These are phyloP conservation scores for Daldinia grandis DNA, from an alignment of 495 filamentous ascomycete species.

Conservation along the genomic window DNA sequence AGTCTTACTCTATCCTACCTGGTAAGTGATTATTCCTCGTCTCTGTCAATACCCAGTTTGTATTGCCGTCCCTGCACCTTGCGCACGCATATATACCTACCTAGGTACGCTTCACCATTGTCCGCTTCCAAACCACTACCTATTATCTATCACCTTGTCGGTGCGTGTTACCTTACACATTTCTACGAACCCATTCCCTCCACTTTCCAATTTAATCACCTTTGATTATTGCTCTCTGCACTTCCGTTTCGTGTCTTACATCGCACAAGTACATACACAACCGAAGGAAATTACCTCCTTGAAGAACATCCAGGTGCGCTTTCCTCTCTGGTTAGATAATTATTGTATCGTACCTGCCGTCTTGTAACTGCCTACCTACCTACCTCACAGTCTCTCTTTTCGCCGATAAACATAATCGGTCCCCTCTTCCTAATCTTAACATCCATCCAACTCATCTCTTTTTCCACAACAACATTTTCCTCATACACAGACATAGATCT, in stretches of 20 bases:
- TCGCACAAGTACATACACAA: slow-evolving; percentile 36
- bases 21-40: slow-evolving; percentile 10
- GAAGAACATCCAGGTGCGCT: slow-evolving; percentile 21
- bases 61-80: background rate
- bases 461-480: slow-evolving; percentile 32
- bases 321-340: slow-evolving; percentile 8
- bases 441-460: slow-evolving; percentile 21
- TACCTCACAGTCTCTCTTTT: slow-evolving; percentile 4
- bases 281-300: slow-evolving; percentile 31
- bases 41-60: background rate
- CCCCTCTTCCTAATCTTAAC: slow-evolving; percentile 12
- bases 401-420: slow-evolving; percentile 21
- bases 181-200: background rate
- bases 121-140: background rate
- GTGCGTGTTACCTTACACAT: slow-evolving; percentile 2
- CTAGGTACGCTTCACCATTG: background rate
- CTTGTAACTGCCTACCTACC: background rate
- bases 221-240: slow-evolving; percentile 10
- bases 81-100: background rate
- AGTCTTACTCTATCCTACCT: background rate
- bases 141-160: background rate
- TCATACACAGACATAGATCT: slow-evolving; percentile 37
- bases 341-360: slow-evolving; percentile 23
- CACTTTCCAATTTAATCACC: slow-evolving; percentile 7
- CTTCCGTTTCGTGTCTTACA: slow-evolving; percentile 37